Evolutionary conservation across 1,284 basidiomycete species (phyloP), one percentile per base, ranked within the genome.

Genomic region (Lignosus rhinocerotis): DNA sequence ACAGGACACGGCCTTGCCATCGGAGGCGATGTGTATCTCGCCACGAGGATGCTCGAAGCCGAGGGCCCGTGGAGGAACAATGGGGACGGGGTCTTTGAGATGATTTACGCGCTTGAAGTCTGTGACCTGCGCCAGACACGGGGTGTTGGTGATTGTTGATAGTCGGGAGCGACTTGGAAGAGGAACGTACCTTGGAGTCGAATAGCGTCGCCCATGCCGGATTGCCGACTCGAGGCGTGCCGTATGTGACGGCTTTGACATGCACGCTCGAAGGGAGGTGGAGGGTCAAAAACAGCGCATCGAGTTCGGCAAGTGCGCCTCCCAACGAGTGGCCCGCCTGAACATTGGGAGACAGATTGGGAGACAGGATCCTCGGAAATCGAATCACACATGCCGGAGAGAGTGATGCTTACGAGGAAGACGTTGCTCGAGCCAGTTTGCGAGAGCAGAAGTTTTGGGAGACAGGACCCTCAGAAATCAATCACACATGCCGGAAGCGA

Each of bases 201-300:
- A 76, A 73, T 56, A 67, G 67, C 6, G 62, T 48, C 3, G 71
- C 74, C 55, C 65, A 77, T 0, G 63, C 70, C 1, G 66, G 59
- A 55, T 76, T 75, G 1, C 75, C 75, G n/a, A 76, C 72, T 21
- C 77, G 70, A 10, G 77, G 77, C 7, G 71, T 76, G 44, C 77
- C 76, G 60, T 70, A 78, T 1, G 74, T 76, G 47, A 77, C 72
- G 10, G 67, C 63, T 61, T 74, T 73, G 63, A 79, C 56, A n/a
- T 67, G 61, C n/a, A 75, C 72, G 52, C 55, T 66, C 10, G 68
- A 68, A 1, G 75, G 75, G 1, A 79, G 68, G 65, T 76, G 73
- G 43, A 74, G 60, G 9, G 64, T 68, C 53, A 79, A 63, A 62
- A 68, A 74, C 19, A 78, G 52, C 0, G 72, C 58, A 48, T 78